Evolutionary conservation across 1,284 basidiomycete genomes (phyloP), one percentile per base, ranked within the genome.

Genomic region (Sporisorium exsertum): DNA sequence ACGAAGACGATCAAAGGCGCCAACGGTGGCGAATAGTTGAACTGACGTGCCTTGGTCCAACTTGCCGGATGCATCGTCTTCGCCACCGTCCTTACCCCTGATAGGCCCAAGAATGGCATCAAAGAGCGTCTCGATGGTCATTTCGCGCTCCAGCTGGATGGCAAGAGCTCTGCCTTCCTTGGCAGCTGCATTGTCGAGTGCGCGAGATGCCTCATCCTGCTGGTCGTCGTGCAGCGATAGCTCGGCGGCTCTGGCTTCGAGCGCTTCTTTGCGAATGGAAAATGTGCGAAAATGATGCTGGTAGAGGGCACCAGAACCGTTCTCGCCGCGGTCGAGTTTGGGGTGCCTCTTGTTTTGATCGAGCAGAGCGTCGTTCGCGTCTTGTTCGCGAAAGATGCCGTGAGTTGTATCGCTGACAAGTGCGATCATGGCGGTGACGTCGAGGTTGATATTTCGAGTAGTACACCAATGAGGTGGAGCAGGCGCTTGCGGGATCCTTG

Each of bases 361-460:
- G 18, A 67, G 46, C 20, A 20, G 9, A 12, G 50, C 45, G 16
- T 51, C 24, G 5, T 33, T 37, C 6, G 54, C n/a, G n/a, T 18
- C 24, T 16, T 15, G 18, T 15, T 67, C 60, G 33, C 35, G 42
- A 20, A 73, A 73, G 42, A 43, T 13, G 42, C 62, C 58, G 62
- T 81, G 80, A 4, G 78, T 64, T 8, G 78, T 81, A 40, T 82
- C 80, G 59, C 77, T 79, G 42, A 71, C 72, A 2, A 84, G 68
- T 0, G 81, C 82, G 20, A 84, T 70, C 37, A 83, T 68, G 13
- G 75, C 78, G 8, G 81, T 82, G 27, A 81, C 72, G 46, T 84
- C 82, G 35, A 83, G 63, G 46, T 84, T 82, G 49, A 84, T 60
- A 33, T 60, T 57, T 5, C 24, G 55, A 12, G 65, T 78, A 3